Base-by-base conservation (phyloP, 805 yeast species). In the Schizosaccharomyces osmophilus region DNA sequence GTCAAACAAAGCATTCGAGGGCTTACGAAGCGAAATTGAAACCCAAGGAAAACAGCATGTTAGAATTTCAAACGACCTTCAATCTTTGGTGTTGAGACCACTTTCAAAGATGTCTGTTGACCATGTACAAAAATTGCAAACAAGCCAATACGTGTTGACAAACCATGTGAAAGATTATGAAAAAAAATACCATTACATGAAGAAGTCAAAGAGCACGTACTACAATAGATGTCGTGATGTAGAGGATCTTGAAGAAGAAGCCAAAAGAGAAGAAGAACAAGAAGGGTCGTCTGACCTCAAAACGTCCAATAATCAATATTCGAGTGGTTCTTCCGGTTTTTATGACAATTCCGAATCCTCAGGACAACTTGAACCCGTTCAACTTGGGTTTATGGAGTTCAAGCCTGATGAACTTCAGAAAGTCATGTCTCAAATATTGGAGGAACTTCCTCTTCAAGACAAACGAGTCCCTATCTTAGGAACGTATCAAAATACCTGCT, bases 141-240 rank as follows among this genome's bases (percentile, higher is more conserved):
- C 78, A 66, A 80, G 85, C 19, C 83, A 82, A 62, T 74, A 76
- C 62, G 74, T 76, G 4, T 71, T 86, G 51, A 71, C 73, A 60
- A 75, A 73, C 24, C 81, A 79, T 64, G 75, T 79, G 57, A 78
- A 77, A 65, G 74, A 71, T 59, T 84, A 79, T 69, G 79, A 79
- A 59, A 74, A 72, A 61, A 76, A 75, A 64, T 68, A 70, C 15
- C 70, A 71, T 80, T 82, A 61, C 84, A 80, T 57, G 75, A 77
- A 65, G 74, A 78, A 64, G 67, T 75, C 55, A 87, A 82, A 69
- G 82, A 79, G 70, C 55, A 78, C 77, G 62, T 87, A 87, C 69
- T 85, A 84, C 75, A 84, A 82, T 71, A 84, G 83, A 68, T 85
- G 93, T 70, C 74, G 94, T 61, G 73, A 80, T 63, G 74, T 84